Evolutionary conservation across 441 rosid species (phyloP).

Genomic region (Daphne laureola): DNA sequence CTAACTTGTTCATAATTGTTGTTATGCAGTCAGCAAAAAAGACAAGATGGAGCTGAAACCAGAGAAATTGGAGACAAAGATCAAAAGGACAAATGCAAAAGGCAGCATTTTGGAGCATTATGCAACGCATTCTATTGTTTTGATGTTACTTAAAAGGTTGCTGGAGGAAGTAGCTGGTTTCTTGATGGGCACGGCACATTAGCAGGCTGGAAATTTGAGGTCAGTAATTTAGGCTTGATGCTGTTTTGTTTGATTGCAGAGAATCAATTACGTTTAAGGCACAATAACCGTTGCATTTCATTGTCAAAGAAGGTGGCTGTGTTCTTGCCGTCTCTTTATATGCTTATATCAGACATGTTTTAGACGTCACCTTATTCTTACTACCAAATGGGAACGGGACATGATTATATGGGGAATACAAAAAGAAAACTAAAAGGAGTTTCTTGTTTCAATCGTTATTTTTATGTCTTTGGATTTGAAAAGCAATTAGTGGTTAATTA

Average conservation of each 20-base stretch:
- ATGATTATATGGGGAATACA: slow-evolving; percentile 12
- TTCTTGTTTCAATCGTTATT: neutral
- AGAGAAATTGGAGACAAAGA: too few relatives aligned
- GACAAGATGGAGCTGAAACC: too few relatives aligned
- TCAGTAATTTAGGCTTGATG: slow-evolving; percentile 7
- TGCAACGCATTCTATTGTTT: neutral
- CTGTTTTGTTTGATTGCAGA: slow-evolving; percentile 17
- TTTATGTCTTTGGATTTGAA: too few relatives aligned
- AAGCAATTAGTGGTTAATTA: too few relatives aligned
- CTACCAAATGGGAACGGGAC: slow-evolving; percentile 2
- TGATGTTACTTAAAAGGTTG: slow-evolving; percentile 4
- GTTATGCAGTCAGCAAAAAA: too few relatives aligned
- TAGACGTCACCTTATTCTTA: slow-evolving; percentile 5
- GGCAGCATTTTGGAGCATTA: slow-evolving; percentile 6
- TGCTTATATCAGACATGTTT: neutral
- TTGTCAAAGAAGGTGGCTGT: slow-evolving; percentile 27
- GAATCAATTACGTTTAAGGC: slow-evolving; percentile 31
- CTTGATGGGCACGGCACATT: neutral
- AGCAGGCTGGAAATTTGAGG: neutral
- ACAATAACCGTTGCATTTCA: slow-evolving; percentile 19
- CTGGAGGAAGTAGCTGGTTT: slow-evolving; percentile 13
- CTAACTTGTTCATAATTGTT: too few relatives aligned
- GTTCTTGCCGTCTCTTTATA: neutral
- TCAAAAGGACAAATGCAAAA: too few relatives aligned
- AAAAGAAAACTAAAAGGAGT: neutral